A percentile compares a stretch with the other conserved stretches of the same genome.
Conservation (phyloP, 352 stramenopile species). For the Phytophthora agathidicida region DNA sequence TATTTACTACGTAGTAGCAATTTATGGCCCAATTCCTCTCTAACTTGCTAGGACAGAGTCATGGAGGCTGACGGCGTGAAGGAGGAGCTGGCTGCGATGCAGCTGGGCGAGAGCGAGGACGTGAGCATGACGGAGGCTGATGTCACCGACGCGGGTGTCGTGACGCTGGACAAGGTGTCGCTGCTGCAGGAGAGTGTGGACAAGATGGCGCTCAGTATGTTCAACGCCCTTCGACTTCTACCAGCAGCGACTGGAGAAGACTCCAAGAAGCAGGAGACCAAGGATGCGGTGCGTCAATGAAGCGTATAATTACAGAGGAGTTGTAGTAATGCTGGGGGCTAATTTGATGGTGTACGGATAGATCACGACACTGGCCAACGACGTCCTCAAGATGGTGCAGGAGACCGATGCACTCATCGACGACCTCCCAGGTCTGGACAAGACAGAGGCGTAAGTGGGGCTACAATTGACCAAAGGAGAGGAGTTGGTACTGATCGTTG, state of each 20-base stretch:
- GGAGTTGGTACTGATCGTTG: neutral
- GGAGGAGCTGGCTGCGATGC: conserved; percentile 34
- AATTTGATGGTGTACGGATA: conserved; percentile 20
- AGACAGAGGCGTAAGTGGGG: conserved; percentile 64
- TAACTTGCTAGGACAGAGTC: too few relatives aligned
- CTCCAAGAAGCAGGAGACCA: conserved; percentile 56
- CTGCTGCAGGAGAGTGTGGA: conserved; percentile 87
- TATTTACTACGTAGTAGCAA: too few relatives aligned
- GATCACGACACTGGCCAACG: conserved; percentile 77
- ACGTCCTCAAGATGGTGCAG: conserved; percentile 81
- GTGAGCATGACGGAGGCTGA: conserved; percentile 36
- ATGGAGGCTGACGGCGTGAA: conserved; percentile 34
- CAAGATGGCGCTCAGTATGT: conserved; percentile 89
- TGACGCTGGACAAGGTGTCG: conserved; percentile 78
- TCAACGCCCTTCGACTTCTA: conserved; percentile 84
- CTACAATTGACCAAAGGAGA: neutral
- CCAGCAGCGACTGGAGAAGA: conserved; percentile 59
- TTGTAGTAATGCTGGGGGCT: neutral
- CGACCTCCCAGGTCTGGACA: conserved; percentile 79
- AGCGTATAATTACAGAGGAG: neutral
- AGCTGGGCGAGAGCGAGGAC: conserved; percentile 30
- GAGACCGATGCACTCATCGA: conserved; percentile 83
- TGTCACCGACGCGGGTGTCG: conserved; percentile 23
- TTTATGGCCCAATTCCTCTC: too few relatives aligned
- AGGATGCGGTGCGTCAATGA: conserved; percentile 42